Conservation (phyloP, 2,329 filamentous ascomycete genomes). For the Cadophora sp. region DNA sequence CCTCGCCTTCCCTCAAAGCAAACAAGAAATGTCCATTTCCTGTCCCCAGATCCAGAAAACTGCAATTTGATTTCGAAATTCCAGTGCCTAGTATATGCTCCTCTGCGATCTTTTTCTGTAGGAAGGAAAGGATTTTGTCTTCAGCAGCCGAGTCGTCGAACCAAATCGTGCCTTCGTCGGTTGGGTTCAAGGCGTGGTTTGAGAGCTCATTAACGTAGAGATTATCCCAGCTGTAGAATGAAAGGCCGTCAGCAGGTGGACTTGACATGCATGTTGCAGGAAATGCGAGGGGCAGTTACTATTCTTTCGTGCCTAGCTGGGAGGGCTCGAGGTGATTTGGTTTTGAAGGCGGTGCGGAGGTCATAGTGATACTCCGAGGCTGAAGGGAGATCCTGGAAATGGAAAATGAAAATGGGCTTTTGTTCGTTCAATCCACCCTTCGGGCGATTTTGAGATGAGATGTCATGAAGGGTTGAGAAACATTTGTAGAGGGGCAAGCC, state of each 20-base stretch:
- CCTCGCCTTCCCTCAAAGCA: slow-evolving; percentile 63
- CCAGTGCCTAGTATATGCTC: slow-evolving; percentile 29
- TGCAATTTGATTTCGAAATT: slow-evolving; percentile 46
- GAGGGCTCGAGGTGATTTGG: slow-evolving; percentile 78
- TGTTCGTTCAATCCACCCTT: neutral
- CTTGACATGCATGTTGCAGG: neutral
- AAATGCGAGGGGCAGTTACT: slow-evolving; percentile 57
- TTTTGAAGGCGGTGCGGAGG: slow-evolving; percentile 44
- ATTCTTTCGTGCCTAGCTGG: slow-evolving; percentile 84
- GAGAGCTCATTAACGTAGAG: slow-evolving; percentile 74
- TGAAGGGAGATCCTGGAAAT: neutral
- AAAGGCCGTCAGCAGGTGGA: neutral
- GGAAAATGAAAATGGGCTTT: neutral
- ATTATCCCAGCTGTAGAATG: slow-evolving; percentile 70
- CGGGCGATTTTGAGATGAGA: neutral
- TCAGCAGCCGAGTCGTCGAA: slow-evolving; percentile 94
- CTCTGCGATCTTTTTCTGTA: slow-evolving; percentile 32
- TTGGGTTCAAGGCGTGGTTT: slow-evolving; percentile 74
- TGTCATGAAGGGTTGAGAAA: neutral
- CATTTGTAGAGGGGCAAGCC: neutral
- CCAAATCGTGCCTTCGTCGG: slow-evolving; percentile 90
- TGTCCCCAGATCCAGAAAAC: slow-evolving; percentile 87
- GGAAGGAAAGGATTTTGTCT: slow-evolving; percentile 76
- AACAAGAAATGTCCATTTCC: slow-evolving; percentile 95
- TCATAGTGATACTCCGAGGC: slow-evolving; percentile 28